These are phyloP conservation scores for Fennellomyces sp. DNA, from an alignment of 371 early-diverging fungal species.

Conservation along the genomic window DNA sequence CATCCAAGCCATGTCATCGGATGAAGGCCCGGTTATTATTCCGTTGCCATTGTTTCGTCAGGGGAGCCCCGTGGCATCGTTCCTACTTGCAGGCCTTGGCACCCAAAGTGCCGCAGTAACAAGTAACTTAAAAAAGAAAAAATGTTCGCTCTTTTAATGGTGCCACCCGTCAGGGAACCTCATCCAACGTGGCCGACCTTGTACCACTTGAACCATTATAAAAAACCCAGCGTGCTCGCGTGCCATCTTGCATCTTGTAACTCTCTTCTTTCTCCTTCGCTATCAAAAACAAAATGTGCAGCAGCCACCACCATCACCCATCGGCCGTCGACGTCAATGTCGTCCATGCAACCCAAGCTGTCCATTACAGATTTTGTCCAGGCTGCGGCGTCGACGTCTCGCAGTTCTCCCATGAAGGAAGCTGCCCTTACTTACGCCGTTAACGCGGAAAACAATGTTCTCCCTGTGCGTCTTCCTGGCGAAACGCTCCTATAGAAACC, in stretches of 20 bases:
- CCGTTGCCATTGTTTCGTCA: not conserved
- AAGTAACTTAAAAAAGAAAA: no score
- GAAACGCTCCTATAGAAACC: no score
- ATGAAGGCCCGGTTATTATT: not conserved
- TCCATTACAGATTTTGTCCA: constrained; percentile 11
- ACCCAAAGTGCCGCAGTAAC: not conserved
- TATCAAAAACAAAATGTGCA: not conserved
- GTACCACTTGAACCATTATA: not conserved
- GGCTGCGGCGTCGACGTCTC: constrained; percentile 12
- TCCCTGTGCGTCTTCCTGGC: no score
- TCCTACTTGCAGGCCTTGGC: not conserved
- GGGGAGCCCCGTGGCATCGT: not conserved
- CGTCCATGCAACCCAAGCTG: not conserved
- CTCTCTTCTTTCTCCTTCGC: not conserved
- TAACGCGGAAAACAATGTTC: no score
- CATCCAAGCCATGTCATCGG: no score
- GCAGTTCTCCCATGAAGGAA: constrained; percentile 14
- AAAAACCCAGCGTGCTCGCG: not conserved
- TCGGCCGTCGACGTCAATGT: not conserved
- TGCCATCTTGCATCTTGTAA: not conserved
- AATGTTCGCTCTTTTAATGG: not conserved
- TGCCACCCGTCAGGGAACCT: not conserved
- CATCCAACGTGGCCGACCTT: not conserved
- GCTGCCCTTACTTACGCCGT: constrained; percentile 1
- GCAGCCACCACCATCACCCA: not conserved